Evolutionary conservation across 345 rosid species (phyloP).

Genomic region (Hirschfeldia incana): DNA sequence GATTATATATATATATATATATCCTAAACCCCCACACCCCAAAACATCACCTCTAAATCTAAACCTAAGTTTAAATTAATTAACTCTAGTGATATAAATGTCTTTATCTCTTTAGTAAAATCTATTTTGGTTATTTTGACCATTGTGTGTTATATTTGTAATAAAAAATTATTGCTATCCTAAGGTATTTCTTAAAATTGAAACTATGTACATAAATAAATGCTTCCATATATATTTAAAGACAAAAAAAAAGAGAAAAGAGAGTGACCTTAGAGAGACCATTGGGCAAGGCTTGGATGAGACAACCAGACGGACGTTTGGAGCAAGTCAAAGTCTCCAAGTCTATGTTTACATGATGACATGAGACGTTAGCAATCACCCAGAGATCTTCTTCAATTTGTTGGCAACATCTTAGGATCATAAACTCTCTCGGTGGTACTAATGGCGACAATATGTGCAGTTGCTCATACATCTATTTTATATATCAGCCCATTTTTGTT

Average conservation of each 20-base stretch:
- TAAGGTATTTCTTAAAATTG: too few species aligned
- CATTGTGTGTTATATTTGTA: too few species aligned
- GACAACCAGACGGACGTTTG: conserved; percentile 85
- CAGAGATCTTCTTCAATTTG: conserved; percentile 55
- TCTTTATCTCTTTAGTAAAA: too few species aligned
- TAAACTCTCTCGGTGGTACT: conserved; percentile 66
- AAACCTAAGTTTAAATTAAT: too few species aligned
- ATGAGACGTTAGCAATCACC: conserved; percentile 69
- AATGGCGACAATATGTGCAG: conserved; percentile 79
- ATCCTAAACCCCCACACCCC: too few species aligned
- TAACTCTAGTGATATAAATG: too few species aligned
- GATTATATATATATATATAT: too few species aligned
- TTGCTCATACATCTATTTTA: conserved; percentile 55
- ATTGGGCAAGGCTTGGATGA: conserved; percentile 64
- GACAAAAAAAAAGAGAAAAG: not conserved
- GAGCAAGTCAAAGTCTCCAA: conserved; percentile 32
- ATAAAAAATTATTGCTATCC: too few species aligned
- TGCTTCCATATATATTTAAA: not conserved
- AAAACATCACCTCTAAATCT: too few species aligned
- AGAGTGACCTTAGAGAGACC: conserved; percentile 56
- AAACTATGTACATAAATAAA: not conserved
- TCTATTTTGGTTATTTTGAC: too few species aligned
- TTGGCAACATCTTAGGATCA: conserved; percentile 62
- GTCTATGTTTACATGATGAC: conserved; percentile 31
- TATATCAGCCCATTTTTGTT: not conserved